Percentiles rank a stretch among this genome's conserved stretches.
phyloP scores from a whole-genome alignment of 1,139 yeast species.

The Suhomyces ambrosiae region DNA sequence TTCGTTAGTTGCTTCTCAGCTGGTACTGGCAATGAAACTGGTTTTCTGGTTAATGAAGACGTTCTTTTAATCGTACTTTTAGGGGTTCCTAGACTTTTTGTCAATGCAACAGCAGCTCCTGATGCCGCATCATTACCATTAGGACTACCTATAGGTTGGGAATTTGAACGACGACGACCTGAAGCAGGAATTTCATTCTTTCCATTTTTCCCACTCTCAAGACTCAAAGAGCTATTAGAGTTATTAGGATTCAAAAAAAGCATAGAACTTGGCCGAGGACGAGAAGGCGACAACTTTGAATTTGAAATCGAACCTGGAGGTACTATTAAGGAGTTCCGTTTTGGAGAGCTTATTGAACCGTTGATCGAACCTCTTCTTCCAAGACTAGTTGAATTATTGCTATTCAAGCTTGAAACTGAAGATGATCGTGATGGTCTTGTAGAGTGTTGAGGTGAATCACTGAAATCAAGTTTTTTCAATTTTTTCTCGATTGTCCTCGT shows the following conservation, averaged over 20 bases:
- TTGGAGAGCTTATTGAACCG: slow-evolving; percentile 26
- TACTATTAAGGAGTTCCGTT: slow-evolving; percentile 19
- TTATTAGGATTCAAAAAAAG: slow-evolving; percentile 27
- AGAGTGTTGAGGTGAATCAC: slow-evolving; percentile 16
- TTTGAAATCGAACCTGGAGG: slow-evolving; percentile 11
- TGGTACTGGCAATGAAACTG: too few relatives aligned
- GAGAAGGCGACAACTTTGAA: slow-evolving; percentile 12
- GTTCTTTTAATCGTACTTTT: slow-evolving; percentile 14
- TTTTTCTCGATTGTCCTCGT: slow-evolving; percentile 16
- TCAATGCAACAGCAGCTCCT: slow-evolving; percentile 42
- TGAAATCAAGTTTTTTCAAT: slow-evolving; percentile 21
- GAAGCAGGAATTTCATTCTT: slow-evolving; percentile 13
- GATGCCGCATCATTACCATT: slow-evolving; percentile 24
- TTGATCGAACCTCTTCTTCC: slow-evolving; percentile 21
- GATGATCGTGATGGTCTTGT: slow-evolving; percentile 30
- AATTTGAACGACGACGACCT: slow-evolving; percentile 41
- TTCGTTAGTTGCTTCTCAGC: slow-evolving; percentile 11
- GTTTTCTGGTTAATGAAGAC: slow-evolving; percentile 18
- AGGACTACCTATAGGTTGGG: slow-evolving; percentile 38
- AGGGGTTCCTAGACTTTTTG: slow-evolving; percentile 11
- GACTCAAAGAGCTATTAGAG: slow-evolving; percentile 20
- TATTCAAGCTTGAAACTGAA: slow-evolving; percentile 20
- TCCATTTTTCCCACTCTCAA: slow-evolving; percentile 13
- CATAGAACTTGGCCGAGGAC: slow-evolving; percentile 31
- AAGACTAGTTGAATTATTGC: slow-evolving; percentile 17